phyloP scores from a whole-genome alignment of 306 rosid species.

The Castanopsis chinensis region DNA sequence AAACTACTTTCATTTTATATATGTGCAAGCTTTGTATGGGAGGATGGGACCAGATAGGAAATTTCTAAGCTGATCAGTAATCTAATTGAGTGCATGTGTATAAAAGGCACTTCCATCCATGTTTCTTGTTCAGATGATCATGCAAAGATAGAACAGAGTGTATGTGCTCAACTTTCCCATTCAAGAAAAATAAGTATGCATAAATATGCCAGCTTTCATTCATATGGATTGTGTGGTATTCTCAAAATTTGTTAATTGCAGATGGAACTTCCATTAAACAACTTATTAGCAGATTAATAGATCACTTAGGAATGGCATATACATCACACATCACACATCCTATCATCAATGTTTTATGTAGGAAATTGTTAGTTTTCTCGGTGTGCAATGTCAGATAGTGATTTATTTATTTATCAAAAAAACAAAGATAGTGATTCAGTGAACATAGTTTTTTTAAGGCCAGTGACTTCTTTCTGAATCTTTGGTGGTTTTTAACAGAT shows the following conservation, averaged over 20 bases:
- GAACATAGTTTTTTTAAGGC: constrained; percentile 1
- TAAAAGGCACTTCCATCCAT: background rate
- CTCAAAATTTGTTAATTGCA: background rate
- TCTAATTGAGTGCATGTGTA: background rate
- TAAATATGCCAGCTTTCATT: background rate
- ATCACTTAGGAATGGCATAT: too few relatives aligned
- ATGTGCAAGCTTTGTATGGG: too few relatives aligned
- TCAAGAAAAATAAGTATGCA: background rate
- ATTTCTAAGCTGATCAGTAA: too few relatives aligned
- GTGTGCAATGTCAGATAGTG: background rate
- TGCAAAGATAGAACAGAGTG: background rate
- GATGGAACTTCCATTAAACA: too few relatives aligned
- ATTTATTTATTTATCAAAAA: too few relatives aligned
- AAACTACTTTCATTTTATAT: too few relatives aligned
- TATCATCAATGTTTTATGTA: background rate
- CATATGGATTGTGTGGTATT: background rate
- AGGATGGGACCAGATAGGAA: too few relatives aligned
- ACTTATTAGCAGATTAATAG: too few relatives aligned
- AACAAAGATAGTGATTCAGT: background rate
- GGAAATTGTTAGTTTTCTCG: background rate
- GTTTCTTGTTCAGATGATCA: background rate
- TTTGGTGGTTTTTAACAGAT: constrained; percentile 44
- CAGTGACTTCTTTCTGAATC: constrained; percentile 7
- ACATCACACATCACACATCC: background rate
- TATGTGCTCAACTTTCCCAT: background rate